Base-by-base conservation (phyloP, 2,329 filamentous ascomycete species). In the Trichoderma harzianum region DNA sequence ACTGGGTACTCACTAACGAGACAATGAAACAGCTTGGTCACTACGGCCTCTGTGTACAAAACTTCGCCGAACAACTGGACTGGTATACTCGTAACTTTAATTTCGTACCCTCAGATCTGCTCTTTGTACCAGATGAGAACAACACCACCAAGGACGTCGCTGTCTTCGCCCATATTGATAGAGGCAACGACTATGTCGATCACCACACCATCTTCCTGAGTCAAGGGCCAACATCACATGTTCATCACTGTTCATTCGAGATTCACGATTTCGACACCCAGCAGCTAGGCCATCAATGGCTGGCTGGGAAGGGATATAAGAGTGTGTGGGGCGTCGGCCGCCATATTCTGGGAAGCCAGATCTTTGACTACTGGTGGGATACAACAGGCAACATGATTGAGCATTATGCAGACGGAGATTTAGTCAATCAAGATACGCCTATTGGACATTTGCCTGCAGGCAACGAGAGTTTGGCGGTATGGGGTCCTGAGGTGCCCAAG, bases 221-320 rank as follows among this genome's bases (percentile, higher is more conserved):
- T 72, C 72, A 74, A 77, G 69, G 80, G 76, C 76, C 5, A 73
- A 73, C 62, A 70, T 53, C 51, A 55, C 51, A 55, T 24, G 73
- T 67, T 26, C 78, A 78, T 66, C 78, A 80, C 71, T 70, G 62
- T 6, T 79, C 77, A 24, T 80, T 75, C 69, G 78, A 91, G 75
- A 86, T 90, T 0, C 84, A 87, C 39, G 87, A 91, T 76, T 88
- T 89, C 73, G 89, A 91, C 76, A 86, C 85, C 1, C 89, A 91
- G 81, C 80, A 84, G 21, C 78, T 90, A 4, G 89, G 89, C 0
- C 89, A 91, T 77, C 82, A 88, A 66, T 90, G 87, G 85, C 79
- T 91, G 60, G 82, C 79, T 0, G 78, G 83, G 60, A 86, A 88
- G 74, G 84, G 83, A 3, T 90, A 87, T 73, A 83, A 83, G 73